Base-by-base conservation (phyloP, 148 eudicot genomes). In the Silene conica region DNA sequence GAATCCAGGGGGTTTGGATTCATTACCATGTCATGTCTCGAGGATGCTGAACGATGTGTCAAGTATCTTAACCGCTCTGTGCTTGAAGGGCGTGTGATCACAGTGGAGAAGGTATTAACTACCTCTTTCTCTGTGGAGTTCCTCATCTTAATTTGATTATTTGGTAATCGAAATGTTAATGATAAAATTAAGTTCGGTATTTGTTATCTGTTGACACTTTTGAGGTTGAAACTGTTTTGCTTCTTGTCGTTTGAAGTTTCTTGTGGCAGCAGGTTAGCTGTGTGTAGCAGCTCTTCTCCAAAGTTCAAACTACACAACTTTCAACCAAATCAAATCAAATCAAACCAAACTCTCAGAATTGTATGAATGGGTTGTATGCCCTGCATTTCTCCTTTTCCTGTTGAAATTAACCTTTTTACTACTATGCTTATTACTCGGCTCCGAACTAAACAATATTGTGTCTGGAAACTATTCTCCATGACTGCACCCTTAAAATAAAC, bases 261-360 rank as follows among this genome's bases (percentile, higher is more conserved):
- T 81, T 87, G 89, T 94, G 92, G 78, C 93, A 89, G 87, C 97
- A 93, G 89, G 96, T 73, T 85, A 78, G 89, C 92, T 91, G 92
- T 89, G 84, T 83, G 96, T 87, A 84, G 97, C 96, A 86, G 96
- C 94, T 90, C 99, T 92, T 90, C 99, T 80, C 83, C 99, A 87
- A 89, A 88, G 83, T 82, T 68, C 86, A 90, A 89, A 88, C 85
- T 82, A 70, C 86, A 90, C 80, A 87, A 88, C 86, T 50, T 12
- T 50, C 55, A 50, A 50, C 55, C 55, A 50, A 50, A 50, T 4
- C 55, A 50, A 81, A 84, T 79, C 85, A 87, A 87, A 1, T 26
- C 28, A 26, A 85, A 75, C 72, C 86, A 74, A 83, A 88, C 93
- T 85, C 74, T 85, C 92, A 84, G 92, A 88, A 87, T 82, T 79